Base-by-base conservation (phyloP, 495 filamentous ascomycete species). In the Penicillium cosmopolitanum region DNA sequence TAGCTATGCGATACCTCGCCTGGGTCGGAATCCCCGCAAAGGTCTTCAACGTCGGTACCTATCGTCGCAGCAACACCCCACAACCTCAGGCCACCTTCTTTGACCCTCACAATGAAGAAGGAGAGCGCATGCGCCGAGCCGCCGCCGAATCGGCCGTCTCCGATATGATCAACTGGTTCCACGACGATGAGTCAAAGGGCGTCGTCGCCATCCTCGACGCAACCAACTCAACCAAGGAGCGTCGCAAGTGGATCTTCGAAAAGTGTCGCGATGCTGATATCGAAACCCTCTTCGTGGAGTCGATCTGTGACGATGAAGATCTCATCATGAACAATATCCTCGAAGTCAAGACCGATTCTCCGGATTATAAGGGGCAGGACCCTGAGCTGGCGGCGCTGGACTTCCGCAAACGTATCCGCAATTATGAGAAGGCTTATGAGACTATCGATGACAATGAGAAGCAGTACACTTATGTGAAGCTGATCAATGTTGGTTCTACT, bases 241-340 rank as follows among this genome's bases (percentile, higher is more conserved):
- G 95, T n/a, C 87, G 95, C 43, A 82, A 89, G 57, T 98, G 96
- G 95, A 94, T 97, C 56, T 82, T 90, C 58, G 88, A 97, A 60
- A 77, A 82, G 53, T 90, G 91, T 71, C 68, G 74, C 2, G 77
- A 80, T 7, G 85, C 92, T 61, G 86, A 87, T 46, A 89, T 97
- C 54, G 92, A 97, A 65, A 92, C 93, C 4, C 77, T 98, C 35
- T 98, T 95, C 64, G 95, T 98, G 16, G 95, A 98, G 80, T 93
- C 89, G 18, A 92, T 92, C 67, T 98, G 95, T 72, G 94, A 98
- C 67, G 87, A 97, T 57, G 92, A 97, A 69, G 89, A 94, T 40
- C 73, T 97, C 51, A 95, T 98, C 75, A 96, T 96, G 90, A 89
- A 84, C 79, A 98, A 98, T 72, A 96, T 98, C 68, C 86, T 92